Evolutionary conservation across 2,329 filamentous ascomycete species (phyloP).

Genomic region (Fusarium nurragi): DNA sequence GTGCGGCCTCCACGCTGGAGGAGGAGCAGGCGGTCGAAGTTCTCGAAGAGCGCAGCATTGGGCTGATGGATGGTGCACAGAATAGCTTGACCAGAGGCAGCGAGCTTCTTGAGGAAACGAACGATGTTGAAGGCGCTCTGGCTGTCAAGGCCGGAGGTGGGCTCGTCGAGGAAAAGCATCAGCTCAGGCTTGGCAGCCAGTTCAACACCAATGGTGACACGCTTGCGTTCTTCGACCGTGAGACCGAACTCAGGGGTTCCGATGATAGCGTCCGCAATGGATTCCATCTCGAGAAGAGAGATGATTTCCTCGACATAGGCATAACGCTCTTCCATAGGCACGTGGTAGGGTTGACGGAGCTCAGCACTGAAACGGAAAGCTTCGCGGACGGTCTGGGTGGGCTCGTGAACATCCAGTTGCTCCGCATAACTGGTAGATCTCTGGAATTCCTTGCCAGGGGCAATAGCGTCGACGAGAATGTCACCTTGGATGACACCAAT

Average conservation of each 20-base stretch:
- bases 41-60: conserved; percentile 85
- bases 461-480: conserved; percentile 65
- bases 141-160: conserved; percentile 72
- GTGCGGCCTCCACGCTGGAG: conserved; percentile 81
- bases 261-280: conserved; percentile 67
- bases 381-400: conserved; percentile 70
- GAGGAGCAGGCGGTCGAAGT: conserved; percentile 84
- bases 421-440: conserved; percentile 70
- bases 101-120: conserved; percentile 79
- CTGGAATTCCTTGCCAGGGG: conserved; percentile 69
- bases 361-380: conserved; percentile 71
- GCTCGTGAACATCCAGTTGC: conserved; percentile 70
- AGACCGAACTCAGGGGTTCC: conserved; percentile 73
- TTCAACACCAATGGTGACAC: conserved; percentile 92
- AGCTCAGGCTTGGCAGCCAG: conserved; percentile 83
- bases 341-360: conserved; percentile 65
- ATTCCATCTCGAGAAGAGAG: conserved; percentile 66
- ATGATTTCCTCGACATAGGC: conserved; percentile 71
- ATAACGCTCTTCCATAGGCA: conserved; percentile 64
- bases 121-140: conserved; percentile 80
- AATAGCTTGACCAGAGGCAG: conserved; percentile 84
- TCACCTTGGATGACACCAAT: conserved; percentile 68
- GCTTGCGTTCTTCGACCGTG: conserved; percentile 72
- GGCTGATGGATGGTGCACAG: conserved; percentile 93
- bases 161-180: conserved; percentile 81